These are phyloP conservation scores for Diospyros kaki DNA, from an alignment of 148 eudicot species.

Conservation along the genomic window DNA sequence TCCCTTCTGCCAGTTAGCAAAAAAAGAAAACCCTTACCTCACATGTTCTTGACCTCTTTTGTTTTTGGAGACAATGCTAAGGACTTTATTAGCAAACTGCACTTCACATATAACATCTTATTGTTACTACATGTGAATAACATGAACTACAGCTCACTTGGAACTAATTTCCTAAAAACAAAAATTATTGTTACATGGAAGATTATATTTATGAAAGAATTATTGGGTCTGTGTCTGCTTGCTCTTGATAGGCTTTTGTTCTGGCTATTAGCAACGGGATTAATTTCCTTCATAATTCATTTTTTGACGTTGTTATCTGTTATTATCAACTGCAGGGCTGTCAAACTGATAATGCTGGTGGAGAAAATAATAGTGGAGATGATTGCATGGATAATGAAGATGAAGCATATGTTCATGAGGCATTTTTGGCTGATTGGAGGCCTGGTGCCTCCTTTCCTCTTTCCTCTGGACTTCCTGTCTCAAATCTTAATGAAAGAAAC, in stretches of 20 bases:
- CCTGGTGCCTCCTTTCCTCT: slow-evolving; percentile 35
- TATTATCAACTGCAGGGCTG: slow-evolving; percentile 33
- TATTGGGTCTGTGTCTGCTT: no score
- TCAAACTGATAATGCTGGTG: slow-evolving; percentile 40
- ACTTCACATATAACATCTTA: no score
- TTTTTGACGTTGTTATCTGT: slow-evolving; percentile 10
- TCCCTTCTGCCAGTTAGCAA: no score
- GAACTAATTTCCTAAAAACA: no score
- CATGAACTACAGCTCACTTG: no score
- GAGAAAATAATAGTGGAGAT: slow-evolving; percentile 58
- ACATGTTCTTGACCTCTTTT: no score
- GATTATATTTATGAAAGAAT: no score
- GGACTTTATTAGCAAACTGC: no score
- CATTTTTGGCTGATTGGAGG: slow-evolving; percentile 93
- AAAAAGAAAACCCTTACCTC: no score
- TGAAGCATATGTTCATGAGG: slow-evolving; percentile 91
- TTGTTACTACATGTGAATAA: no score
- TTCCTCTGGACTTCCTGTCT: slow-evolving; percentile 22
- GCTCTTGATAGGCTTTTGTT: neutral
- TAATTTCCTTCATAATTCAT: neutral
- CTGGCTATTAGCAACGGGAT: neutral
- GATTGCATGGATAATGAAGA: slow-evolving; percentile 53
- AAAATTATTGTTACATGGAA: no score
- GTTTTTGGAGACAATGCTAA: no score
- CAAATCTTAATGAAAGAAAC: slow-evolving; percentile 17